Conservation (phyloP, 1,284 basidiomycete species). For the Schizophyllum commune region DNA sequence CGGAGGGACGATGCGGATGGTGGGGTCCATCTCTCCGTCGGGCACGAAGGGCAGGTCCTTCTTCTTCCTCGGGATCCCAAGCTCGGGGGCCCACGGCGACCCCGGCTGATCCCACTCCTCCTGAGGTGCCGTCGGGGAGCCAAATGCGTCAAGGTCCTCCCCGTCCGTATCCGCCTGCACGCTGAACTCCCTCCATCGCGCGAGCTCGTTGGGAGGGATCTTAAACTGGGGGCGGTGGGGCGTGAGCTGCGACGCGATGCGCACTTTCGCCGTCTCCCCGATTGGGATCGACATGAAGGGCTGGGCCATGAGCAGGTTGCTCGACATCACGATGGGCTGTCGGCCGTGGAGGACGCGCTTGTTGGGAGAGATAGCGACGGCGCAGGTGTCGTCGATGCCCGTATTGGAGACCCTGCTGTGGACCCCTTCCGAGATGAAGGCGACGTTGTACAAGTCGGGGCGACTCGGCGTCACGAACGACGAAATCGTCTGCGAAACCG, state of each 20-base stretch:
- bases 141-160: too few species aligned
- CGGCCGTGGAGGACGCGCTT: not conserved
- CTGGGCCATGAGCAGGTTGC: not conserved
- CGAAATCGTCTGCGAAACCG: not conserved
- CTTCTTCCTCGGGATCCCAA: too few species aligned
- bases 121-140: too few species aligned
- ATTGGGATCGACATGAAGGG: not conserved
- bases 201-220: not conserved
- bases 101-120: too few species aligned
- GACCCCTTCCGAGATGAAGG: not conserved
- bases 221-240: not conserved
- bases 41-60: too few species aligned
- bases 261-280: not conserved
- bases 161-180: too few species aligned
- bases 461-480: not conserved
- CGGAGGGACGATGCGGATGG: too few species aligned
- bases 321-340: not conserved
- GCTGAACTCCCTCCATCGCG: not conserved
- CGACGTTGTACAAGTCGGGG: not conserved
- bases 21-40: too few species aligned
- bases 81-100: too few species aligned
- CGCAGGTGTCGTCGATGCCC: not conserved
- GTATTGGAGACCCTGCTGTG: not conserved
- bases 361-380: not conserved
- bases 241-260: not conserved